Evolutionary conservation across 2,329 filamentous ascomycete species (phyloP).

Genomic region (Apiospora hydei): DNA sequence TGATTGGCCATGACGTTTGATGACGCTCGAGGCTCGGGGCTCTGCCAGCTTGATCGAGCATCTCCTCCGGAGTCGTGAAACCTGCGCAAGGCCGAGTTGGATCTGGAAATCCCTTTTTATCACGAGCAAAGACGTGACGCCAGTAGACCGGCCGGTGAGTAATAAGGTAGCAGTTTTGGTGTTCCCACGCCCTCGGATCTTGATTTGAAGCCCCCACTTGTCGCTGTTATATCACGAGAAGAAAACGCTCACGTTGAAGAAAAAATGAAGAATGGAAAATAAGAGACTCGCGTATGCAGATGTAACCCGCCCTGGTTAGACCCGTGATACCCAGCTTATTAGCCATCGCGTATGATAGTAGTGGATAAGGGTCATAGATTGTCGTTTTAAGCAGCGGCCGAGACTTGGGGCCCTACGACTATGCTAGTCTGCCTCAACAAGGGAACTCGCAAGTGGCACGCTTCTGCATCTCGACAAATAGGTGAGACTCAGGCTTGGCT

Average conservation of each 20-base stretch:
- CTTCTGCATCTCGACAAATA: conserved; percentile 43
- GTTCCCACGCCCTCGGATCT: conserved; percentile 11
- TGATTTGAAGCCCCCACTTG: neutral
- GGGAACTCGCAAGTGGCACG: conserved; percentile 24
- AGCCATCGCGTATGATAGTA: neutral
- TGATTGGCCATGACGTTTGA: conserved; percentile 37
- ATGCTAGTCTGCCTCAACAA: conserved; percentile 13
- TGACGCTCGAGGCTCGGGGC: conserved; percentile 36
- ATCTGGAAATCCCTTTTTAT: neutral
- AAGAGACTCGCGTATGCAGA: conserved; percentile 38
- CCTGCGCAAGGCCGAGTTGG: conserved; percentile 28
- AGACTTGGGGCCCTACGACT: neutral
- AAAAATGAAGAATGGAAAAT: conserved; percentile 27
- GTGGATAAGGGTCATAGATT: conserved; percentile 3
- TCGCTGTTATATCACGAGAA: conserved; percentile 13
- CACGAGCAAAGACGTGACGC: neutral
- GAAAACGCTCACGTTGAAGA: neutral
- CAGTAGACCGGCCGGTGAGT: conserved; percentile 13
- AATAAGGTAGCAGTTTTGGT: neutral
- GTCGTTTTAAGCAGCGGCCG: conserved; percentile 17
- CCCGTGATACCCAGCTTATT: conserved; percentile 35
- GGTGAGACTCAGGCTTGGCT: conserved; percentile 41
- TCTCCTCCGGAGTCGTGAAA: conserved; percentile 37
- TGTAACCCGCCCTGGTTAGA: conserved; percentile 42
- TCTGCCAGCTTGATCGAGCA: conserved; percentile 33